phyloP scores from a whole-genome alignment of 208 protist genomes.

The Phytomonas serpens region DNA sequence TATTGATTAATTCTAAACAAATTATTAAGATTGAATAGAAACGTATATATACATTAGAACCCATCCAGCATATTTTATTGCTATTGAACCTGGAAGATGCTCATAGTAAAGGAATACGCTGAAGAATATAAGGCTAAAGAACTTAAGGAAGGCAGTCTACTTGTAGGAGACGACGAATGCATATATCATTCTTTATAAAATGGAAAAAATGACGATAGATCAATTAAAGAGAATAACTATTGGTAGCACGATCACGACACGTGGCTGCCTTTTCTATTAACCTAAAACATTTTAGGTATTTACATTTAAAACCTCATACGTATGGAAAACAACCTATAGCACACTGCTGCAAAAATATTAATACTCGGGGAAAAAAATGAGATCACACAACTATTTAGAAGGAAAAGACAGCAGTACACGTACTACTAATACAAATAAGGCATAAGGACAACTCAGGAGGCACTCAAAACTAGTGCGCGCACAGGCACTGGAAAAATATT shows the following conservation, averaged over 20 bases:
- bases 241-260: not conserved
- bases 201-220: not conserved
- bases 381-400: not conserved
- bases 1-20: not conserved
- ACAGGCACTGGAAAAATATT: not conserved
- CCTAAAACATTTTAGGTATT: not conserved
- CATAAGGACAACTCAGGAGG: not conserved
- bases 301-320: not conserved
- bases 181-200: not conserved
- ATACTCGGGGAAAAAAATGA: not conserved
- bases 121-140: not conserved
- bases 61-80: not conserved
- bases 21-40: not conserved
- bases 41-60: not conserved
- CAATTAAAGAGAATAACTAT: not conserved
- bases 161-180: not conserved
- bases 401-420: not conserved
- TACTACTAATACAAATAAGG: not conserved
- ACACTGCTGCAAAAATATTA: not conserved
- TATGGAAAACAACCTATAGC: not conserved
- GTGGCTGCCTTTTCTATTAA: not conserved
- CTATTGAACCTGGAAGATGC: not conserved
- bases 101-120: not conserved
- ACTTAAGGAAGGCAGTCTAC: not conserved
- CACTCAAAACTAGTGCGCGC: not conserved